Percentiles rank a stretch among this genome's conserved stretches.
Conservation (phyloP, 805 yeast genomes). For the Lachancea sp. region DNA sequence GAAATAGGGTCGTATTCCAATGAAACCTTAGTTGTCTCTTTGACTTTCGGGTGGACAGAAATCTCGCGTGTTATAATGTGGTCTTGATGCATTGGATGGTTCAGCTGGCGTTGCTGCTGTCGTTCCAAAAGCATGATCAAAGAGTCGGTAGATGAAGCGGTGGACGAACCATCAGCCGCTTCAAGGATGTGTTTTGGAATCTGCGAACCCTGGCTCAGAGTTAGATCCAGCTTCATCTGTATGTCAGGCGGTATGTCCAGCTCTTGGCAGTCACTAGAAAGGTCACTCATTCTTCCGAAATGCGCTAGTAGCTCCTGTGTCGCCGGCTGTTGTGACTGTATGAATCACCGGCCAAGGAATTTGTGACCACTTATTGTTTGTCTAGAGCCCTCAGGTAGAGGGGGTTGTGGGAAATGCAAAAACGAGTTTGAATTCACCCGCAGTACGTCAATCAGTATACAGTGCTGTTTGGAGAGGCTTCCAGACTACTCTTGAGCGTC, state of each 20-base stretch:
- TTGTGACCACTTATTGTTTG: no score
- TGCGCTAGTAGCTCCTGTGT: no score
- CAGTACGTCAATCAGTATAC: neutral
- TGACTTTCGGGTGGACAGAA: conserved; percentile 41
- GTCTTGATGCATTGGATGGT: conserved; percentile 38
- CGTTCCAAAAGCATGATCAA: conserved; percentile 36
- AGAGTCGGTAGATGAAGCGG: conserved; percentile 34
- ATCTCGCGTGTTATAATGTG: conserved; percentile 24
- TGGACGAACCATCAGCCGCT: conserved; percentile 14
- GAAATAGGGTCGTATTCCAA: conserved; percentile 86
- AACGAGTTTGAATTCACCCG: neutral
- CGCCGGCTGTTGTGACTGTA: neutral
- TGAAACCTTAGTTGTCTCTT: conserved; percentile 73
- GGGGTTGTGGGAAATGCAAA: no score
- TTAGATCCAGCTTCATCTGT: conserved; percentile 18
- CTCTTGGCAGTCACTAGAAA: conserved; percentile 14
- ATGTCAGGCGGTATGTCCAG: conserved; percentile 26
- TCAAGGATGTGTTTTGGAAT: neutral
- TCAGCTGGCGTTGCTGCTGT: conserved; percentile 37
- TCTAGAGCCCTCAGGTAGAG: no score
- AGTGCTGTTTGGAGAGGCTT: neutral
- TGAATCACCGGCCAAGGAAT: no score
- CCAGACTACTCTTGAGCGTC: neutral
- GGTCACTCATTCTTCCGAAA: conserved; percentile 1
- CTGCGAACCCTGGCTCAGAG: conserved; percentile 4